A percentile compares a stretch with the other conserved stretches of the same genome.
These are phyloP conservation scores for Solanum dulcamara DNA, from an alignment of 257 asterid genomes.

Conservation along the genomic window DNA sequence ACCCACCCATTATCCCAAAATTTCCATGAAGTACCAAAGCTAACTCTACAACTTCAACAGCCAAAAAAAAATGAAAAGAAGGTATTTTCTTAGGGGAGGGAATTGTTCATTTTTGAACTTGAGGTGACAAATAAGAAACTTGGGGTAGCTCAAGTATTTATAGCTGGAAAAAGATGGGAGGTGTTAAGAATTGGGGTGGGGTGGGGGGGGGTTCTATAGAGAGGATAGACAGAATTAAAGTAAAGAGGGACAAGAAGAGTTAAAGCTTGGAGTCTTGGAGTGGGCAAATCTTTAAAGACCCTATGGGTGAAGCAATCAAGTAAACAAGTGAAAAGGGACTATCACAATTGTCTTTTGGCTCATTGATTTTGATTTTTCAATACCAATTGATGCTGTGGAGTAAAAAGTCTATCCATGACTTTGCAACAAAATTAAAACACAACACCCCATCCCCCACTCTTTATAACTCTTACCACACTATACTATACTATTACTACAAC, in stretches of 20 bases:
- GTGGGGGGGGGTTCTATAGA: background rate
- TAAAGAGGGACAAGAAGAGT: background rate
- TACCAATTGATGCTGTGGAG: conserved; percentile 6
- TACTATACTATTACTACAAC: background rate
- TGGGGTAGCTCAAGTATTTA: conserved; percentile 17
- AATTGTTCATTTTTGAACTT: background rate
- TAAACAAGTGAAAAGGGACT: background rate
- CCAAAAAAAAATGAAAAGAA: background rate
- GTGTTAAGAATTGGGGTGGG: too few species aligned
- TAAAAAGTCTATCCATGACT: conserved; percentile 6
- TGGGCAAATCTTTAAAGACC: conserved; percentile 40
- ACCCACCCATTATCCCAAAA: conserved; percentile 10
- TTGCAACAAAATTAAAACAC: background rate
- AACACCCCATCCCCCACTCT: background rate
- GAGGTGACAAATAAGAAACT: background rate
- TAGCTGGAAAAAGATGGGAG: conserved; percentile 15
- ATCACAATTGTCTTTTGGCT: background rate
- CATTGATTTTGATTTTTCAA: background rate
- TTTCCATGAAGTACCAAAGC: background rate
- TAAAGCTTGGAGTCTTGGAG: conserved; percentile 50
- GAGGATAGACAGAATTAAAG: background rate
- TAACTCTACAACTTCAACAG: background rate
- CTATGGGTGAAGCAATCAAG: conserved; percentile 20
- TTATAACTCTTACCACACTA: background rate
- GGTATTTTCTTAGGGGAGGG: background rate